Evolutionary conservation across 2,329 filamentous ascomycete species (phyloP).

Genomic region (Pyrenochaeta sp.): DNA sequence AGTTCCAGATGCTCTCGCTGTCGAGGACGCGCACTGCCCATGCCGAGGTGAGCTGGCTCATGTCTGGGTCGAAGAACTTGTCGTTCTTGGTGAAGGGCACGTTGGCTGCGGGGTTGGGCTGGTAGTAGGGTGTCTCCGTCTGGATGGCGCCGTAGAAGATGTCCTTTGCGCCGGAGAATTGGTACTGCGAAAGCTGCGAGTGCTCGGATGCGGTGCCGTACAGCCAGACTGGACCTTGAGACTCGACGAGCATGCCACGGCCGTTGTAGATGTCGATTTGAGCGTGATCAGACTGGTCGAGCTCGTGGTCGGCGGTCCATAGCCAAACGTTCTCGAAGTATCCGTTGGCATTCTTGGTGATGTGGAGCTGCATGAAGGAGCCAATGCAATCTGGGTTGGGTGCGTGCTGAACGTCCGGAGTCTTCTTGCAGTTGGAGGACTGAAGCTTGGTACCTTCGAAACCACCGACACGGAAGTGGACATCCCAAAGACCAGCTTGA

Average conservation of each 20-base stretch:
- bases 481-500: conserved; percentile 86
- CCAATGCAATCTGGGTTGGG: conserved; percentile 75
- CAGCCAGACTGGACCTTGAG: conserved; percentile 77
- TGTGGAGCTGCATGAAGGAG: conserved; percentile 69
- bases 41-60: conserved; percentile 50
- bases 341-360: conserved; percentile 64
- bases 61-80: conserved; percentile 54
- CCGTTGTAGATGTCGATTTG: conserved; percentile 89
- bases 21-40: conserved; percentile 56
- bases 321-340: conserved; percentile 92
- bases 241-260: conserved; percentile 82
- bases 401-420: conserved; percentile 66
- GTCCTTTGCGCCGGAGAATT: conserved; percentile 66
- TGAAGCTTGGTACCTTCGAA: conserved; percentile 84
- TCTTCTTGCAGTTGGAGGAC: conserved; percentile 80
- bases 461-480: conserved; percentile 93
- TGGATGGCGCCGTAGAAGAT: conserved; percentile 71
- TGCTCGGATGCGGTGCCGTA: conserved; percentile 73
- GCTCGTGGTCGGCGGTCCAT: conserved; percentile 90
- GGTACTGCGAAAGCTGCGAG: conserved; percentile 73
- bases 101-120: conserved; percentile 68
- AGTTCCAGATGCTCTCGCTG: conserved; percentile 53
- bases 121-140: conserved; percentile 76
- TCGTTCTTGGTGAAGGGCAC: conserved; percentile 62
- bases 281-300: conserved; percentile 73